Evolutionary conservation across 495 filamentous ascomycete species (phyloP), one percentile per base, ranked within the genome.

Genomic region (Astrothelium subdiscretum): DNA sequence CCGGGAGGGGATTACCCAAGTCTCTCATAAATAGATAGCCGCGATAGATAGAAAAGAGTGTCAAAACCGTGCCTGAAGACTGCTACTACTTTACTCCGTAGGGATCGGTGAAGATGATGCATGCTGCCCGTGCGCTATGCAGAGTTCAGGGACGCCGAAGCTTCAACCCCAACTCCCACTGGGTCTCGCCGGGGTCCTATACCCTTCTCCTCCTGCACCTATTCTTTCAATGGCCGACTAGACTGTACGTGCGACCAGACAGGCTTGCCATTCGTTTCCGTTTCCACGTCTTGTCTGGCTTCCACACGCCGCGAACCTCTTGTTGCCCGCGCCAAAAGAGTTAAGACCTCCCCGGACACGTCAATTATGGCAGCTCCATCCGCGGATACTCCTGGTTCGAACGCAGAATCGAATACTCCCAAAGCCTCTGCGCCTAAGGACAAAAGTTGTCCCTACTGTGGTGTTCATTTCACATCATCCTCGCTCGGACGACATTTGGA

Each of bases 401-500:
- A 42, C 26, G 31, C 57, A 22, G 57, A 59, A 10, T 59, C 57
- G 3, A 44, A 27, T 29, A 29, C 40, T 2, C 57, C 63, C 5
- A 76, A 77, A 61, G 75, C 74, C 51, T 69, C 76, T 29, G 74
- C 76, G 63, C 78, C 68, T 61, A 96, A 96, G 73, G 90, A 96
- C 77, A 87, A 84, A 65, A 82, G 78, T 68, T 96, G 91, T 72
- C 88, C 87, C 22, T 96, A 88, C 77, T 96, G 91, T 74, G 74
- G 83, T 43, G 88, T 92, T 71, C 73, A 84, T 2, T 96, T 95
- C 67, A 96, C 91, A 2, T 95, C 91, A 8, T 95, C 91, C 5
- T 94, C 90, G 2, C 80, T 96, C n/a, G 91, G 91, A 27, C 87
- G 91, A 40, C 91, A 96, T 76, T 82, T 96, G 29, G 91, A 96